Conservation (phyloP, 2,329 filamentous ascomycete species). For the Trichoderma sp. region DNA sequence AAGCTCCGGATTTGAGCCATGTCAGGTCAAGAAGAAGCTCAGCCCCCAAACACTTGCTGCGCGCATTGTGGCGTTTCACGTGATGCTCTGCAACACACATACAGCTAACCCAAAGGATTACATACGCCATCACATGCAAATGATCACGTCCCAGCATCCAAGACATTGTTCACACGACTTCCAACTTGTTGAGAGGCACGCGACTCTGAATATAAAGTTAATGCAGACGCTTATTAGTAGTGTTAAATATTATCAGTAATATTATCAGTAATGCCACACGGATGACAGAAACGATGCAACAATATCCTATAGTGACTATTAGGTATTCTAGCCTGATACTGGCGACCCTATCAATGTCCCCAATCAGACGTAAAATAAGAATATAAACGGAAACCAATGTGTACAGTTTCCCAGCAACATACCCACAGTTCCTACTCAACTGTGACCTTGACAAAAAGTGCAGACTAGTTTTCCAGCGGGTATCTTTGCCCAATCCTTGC, state of each 20-base stretch:
- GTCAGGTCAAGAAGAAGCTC: neutral
- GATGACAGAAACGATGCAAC: neutral
- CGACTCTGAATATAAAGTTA: neutral
- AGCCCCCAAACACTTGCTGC: neutral
- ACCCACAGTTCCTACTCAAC: neutral
- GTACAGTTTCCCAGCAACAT: neutral
- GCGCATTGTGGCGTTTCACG: neutral
- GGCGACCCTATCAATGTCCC: neutral
- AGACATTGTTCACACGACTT: neutral
- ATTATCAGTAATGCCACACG: neutral
- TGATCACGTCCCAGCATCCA: neutral
- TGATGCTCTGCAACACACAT: neutral
- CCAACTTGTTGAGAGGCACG: neutral
- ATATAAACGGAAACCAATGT: conserved; percentile 2
- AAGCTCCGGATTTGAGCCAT: neutral
- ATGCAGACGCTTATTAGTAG: neutral
- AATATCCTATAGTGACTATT: conserved; percentile 3
- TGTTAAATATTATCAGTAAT: neutral
- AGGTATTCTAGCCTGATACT: neutral
- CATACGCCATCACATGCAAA: conserved; percentile 4
- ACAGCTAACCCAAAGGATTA: neutral
- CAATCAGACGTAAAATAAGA: neutral
- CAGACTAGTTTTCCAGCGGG: neutral
- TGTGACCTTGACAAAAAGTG: neutral
- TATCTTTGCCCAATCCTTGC: conserved; percentile 7